A percentile compares a stretch with the other conserved stretches of the same genome.
Conservation (phyloP, 208 protist species). For the Trypanosoma theileri region DNA sequence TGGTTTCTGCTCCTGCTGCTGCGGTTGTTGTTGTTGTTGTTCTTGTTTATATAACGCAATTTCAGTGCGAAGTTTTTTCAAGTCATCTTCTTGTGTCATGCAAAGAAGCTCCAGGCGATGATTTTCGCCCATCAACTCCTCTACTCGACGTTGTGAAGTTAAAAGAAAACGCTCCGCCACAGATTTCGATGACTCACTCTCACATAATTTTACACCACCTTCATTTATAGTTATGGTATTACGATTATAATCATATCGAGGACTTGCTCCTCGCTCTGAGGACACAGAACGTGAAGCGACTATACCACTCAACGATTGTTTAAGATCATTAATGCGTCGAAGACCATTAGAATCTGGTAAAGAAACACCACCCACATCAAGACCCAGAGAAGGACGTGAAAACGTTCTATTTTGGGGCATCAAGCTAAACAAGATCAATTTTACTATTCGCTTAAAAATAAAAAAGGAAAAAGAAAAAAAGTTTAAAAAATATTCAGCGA, state of each 20-base stretch:
- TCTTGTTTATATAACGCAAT: neutral
- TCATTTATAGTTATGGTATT: neutral
- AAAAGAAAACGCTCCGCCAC: constrained; percentile 15
- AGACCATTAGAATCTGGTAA: constrained; percentile 12
- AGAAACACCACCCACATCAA: neutral
- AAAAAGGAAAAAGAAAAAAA: neutral
- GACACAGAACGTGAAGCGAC: constrained; percentile 29
- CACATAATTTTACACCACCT: neutral
- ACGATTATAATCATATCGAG: neutral
- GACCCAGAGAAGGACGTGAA: neutral
- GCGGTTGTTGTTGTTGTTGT: neutral
- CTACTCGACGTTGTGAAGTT: constrained; percentile 25
- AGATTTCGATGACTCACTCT: neutral
- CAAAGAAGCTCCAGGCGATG: constrained; percentile 30
- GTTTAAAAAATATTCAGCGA: too few relatives aligned
- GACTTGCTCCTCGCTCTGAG: constrained; percentile 6
- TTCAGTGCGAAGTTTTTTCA: constrained; percentile 2
- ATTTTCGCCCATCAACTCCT: constrained; percentile 31
- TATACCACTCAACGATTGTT: constrained; percentile 29
- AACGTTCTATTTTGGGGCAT: constrained; percentile 8
- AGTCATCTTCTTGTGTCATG: constrained; percentile 23
- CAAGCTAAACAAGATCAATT: too few relatives aligned
- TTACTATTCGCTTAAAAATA: neutral
- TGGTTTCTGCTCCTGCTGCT: too few relatives aligned
- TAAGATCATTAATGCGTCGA: constrained; percentile 30